Base-by-base conservation (phyloP, 2,329 filamentous ascomycete genomes). In the Clathrospora elynae region DNA sequence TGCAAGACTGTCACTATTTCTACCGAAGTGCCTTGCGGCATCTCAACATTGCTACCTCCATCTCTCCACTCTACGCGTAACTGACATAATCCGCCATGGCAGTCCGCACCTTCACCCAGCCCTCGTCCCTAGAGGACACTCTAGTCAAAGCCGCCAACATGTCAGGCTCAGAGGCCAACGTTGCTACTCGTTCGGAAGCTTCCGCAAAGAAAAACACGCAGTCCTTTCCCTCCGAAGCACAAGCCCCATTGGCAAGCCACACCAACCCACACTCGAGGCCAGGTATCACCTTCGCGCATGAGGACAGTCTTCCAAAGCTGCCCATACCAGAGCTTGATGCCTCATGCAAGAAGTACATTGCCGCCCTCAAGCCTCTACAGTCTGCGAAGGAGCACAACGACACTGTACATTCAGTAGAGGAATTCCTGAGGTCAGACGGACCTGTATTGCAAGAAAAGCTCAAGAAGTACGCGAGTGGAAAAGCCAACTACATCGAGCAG, bases 401-500 rank as follows among this genome's bases (percentile, higher is more conserved):
- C 46, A 95, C 88, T 1, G 83, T 80, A 58, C 79, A 85, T 49
- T 89, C 92, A 1, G 85, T 95, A 0, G 78, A 86, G 8, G 90
- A 96, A 19, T 97, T 97, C 56, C 72, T 96, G 26, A 84, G 80
- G 57, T 75, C 79, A 1, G 91, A 96, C 51, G 93, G 93, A 0
- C 88, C 87, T 0, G 83, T 87, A 31, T 73, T 99, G 33, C 91
- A 99, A 66, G 89, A 93, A 49, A 91, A 87, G 70, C 73, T 97
- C 42, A 93, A 91, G 75, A 84, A 86, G 61, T 99, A 97, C 75
- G 91, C 93, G 6, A 84, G 83, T 34, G 90, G 87, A 30, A 92
- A 91, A 73, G 89, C 89, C 24, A 97, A 92, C 71, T 99, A 96
- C 67, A 97, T 99, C 60, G 93, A 97, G 68, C 93, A 99, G 63